Percentiles rank a stretch among this genome's conserved stretches.
Conservation (phyloP, 73 alveolate genomes). For the Paramecium bursaria region DNA sequence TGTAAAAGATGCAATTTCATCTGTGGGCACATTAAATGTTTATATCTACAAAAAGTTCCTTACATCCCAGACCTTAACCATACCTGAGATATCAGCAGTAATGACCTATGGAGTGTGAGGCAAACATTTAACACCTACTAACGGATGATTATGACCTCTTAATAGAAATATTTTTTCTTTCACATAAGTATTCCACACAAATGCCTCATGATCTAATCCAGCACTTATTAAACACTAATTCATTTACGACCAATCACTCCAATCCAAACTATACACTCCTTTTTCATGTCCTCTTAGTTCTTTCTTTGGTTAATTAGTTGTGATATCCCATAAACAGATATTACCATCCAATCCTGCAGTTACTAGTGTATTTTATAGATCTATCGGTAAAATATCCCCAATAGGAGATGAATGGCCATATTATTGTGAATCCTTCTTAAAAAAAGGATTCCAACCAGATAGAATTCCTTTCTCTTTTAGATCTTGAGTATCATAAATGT, state of each 20-base stretch:
- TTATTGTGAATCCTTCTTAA: slow-evolving; percentile 73
- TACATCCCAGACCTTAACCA: slow-evolving; percentile 98
- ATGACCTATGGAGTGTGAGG: slow-evolving; percentile 93
- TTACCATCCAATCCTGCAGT: slow-evolving; percentile 91
- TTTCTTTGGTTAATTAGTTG: slow-evolving; percentile 76
- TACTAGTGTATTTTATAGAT: slow-evolving; percentile 77
- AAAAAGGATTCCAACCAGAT: slow-evolving; percentile 90
- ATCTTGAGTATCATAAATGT: slow-evolving; percentile 88
- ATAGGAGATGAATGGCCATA: slow-evolving; percentile 89
- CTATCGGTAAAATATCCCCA: slow-evolving; percentile 87
- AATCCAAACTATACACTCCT: slow-evolving; percentile 88
- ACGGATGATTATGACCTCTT: slow-evolving; percentile 96
- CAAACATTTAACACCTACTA: slow-evolving; percentile 95
- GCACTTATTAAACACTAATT: slow-evolving; percentile 82
- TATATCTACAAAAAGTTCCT: slow-evolving; percentile 92
- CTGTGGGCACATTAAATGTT: slow-evolving; percentile 94
- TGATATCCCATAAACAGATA: slow-evolving; percentile 87
- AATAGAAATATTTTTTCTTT: slow-evolving; percentile 95
- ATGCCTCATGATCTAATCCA: slow-evolving; percentile 93
- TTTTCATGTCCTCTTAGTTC: slow-evolving; percentile 84
- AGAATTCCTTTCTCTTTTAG: slow-evolving; percentile 80
- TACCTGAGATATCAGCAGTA: slow-evolving; percentile 98
- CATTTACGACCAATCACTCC: slow-evolving; percentile 82
- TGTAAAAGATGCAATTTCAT: slow-evolving; percentile 93
- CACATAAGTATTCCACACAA: slow-evolving; percentile 97